Base-by-base conservation (phyloP, 495 filamentous ascomycete genomes). In the Durotheca rogersii region DNA sequence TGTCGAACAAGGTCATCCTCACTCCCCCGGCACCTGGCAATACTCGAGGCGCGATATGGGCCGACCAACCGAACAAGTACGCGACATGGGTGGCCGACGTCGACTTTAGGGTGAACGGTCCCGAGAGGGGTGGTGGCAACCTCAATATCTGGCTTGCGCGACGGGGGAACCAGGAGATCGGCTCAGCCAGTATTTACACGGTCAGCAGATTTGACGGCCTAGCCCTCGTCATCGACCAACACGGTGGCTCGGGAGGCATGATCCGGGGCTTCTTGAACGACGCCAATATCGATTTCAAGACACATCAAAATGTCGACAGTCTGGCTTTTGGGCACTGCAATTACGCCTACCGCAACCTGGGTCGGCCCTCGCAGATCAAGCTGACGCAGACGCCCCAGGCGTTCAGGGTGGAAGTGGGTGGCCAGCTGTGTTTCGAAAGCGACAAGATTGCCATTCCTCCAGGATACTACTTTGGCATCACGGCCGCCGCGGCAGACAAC, bases 261-360 rank as follows among this genome's bases (percentile, higher is more conserved):
- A 72, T 98, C 41, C 76, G 93, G 48, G 93, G 87, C 15, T 97
- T 97, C 73, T 70, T 98, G 63, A 98, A 97, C 68, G 93, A 97
- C 67, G 93, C 92, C 44, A 81, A 72, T 17, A 82, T 74, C 50
- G 87, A 93, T 64, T 96, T 87, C 77, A 87, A 83, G 61, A 76
- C 76, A 38, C 87, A 92, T 62, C 79, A 82, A 50, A 85, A 79
- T 58, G 83, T 95, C 3, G 90, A 96, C 68, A 84, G 76, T 53
- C 76, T 96, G 34, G 88, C 94, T 23, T 98, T 98, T 64, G 93
- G 90, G 17, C 88, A 96, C 69, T 98, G 93, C 72, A 81, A 85
- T 54, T 95, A 91, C 61, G 59, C 82, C 23, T 98, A 96, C 74
- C 87, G 93, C 41, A 98, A 98, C 70, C 74, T 93, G 15, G 93